Evolutionary conservation across 2,329 filamentous ascomycete species (phyloP).

Genomic region (Colletotrichum phormii): DNA sequence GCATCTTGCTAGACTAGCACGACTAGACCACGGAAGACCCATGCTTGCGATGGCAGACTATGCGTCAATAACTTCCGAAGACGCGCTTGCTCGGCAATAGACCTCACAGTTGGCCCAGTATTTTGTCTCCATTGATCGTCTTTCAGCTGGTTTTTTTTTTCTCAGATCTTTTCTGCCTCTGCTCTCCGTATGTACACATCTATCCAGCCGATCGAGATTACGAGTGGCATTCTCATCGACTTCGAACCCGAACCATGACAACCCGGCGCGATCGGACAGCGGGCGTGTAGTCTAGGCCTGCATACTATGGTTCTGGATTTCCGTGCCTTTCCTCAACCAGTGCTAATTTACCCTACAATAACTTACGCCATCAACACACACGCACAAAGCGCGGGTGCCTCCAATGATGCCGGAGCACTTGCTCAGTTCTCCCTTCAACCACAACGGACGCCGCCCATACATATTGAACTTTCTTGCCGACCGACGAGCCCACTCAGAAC

Average conservation of each 20-base stretch:
- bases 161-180: background rate
- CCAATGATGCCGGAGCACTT: no score
- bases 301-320: background rate
- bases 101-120: background rate
- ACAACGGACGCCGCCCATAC: slow-evolving; percentile 1
- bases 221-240: background rate
- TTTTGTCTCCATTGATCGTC: slow-evolving; percentile 15
- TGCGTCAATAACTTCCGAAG: background rate
- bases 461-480: background rate
- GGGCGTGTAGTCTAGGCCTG: background rate
- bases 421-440: background rate
- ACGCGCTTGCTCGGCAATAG: background rate
- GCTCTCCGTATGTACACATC: background rate
- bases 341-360: background rate
- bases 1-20: background rate
- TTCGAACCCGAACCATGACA: background rate
- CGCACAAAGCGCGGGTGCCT: background rate
- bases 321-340: background rate
- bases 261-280: background rate
- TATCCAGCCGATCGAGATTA: slow-evolving; percentile 8
- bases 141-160: background rate
- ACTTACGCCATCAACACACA: no score
- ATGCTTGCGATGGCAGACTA: background rate
- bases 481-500: slow-evolving; percentile 3
- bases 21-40: background rate